Evolutionary conservation across 345 rosid genomes (phyloP), one percentile per base, ranked within the genome.

Genomic region (Reutealis trisperma): DNA sequence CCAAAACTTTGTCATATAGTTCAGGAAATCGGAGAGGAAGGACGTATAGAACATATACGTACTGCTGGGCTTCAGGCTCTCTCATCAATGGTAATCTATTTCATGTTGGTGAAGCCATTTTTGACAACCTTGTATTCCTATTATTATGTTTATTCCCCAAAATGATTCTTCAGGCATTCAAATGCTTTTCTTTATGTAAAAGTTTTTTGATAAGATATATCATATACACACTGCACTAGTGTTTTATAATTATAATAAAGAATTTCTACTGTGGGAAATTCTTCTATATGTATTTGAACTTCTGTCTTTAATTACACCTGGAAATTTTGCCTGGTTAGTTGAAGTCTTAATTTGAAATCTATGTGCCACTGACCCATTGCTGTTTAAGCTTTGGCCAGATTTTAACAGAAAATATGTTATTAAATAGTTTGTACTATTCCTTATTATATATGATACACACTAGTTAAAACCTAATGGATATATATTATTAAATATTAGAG

Each of bases 61-160:
- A 81, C 89, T 78, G 86, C 91, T 84, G 93, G 96, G 15, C 92
- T 89, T 75, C 91, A 89, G 70, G 86, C 90, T 18, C 92, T 91
- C 59, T 87, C 96, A 70, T 80, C 93, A 44, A 75, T 91, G 93
- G 96, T 89, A 87, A 24, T 79, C 15, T 24, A 55, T 59, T 68
- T 57, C 32, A 52, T 32, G 25, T 49, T 12, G 24, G 9, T 49
- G 21, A 47, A 47, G 11, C 25, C 25, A 21, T 16, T 30, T 14
- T 62, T 42, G 18, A 4, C 58, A 54, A 15, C n/a, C 19, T 62
- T 49, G 19, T 14, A 5, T 14, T 24, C 60, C 2, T 54, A 5
- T 51, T 41, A 10, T 34, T 13, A 4, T 24, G 22, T 55, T 64
- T 10, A n/a, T 47, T 9, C 7, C 52, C 3, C 4, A 14, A 58